phyloP scores from a whole-genome alignment of 768 basidiomycete species.

The Pleurotus tuber-regium region DNA sequence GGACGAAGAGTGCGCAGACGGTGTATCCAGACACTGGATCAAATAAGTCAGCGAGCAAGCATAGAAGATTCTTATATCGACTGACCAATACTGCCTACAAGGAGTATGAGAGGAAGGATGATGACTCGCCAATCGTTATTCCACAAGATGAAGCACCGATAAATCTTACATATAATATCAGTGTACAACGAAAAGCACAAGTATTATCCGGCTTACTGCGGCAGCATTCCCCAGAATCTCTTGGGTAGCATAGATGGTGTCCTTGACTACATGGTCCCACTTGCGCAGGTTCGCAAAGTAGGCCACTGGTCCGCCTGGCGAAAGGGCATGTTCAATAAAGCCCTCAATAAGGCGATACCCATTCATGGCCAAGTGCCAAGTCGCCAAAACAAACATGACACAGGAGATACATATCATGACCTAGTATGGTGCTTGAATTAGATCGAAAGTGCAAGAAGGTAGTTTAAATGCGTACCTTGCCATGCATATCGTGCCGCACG shows the following conservation, averaged over 20 bases:
- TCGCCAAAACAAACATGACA: neutral
- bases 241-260: conserved; percentile 12
- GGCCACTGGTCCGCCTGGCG: conserved; percentile 12
- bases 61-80: neutral
- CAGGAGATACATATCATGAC: neutral
- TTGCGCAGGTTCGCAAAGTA: conserved; percentile 12
- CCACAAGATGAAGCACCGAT: conserved; percentile 17
- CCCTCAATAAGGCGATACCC: conserved; percentile 11
- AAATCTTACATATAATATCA: conserved; percentile 6
- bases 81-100: conserved; percentile 15
- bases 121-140: conserved; percentile 15
- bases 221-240: conserved; percentile 11
- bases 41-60: no score
- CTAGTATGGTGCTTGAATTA: no score
- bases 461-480: neutral
- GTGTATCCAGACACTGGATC: conserved; percentile 19
- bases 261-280: conserved; percentile 15
- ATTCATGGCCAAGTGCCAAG: conserved; percentile 9
- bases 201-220: conserved; percentile 5
- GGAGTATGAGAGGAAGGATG: conserved; percentile 15
- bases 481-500: neutral
- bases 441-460: no score
- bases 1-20: conserved; percentile 14
- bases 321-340: conserved; percentile 11
- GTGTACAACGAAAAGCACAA: neutral